Evolutionary conservation across 2,329 filamentous ascomycete species (phyloP).

Genomic region (Grosmannia serpens): DNA sequence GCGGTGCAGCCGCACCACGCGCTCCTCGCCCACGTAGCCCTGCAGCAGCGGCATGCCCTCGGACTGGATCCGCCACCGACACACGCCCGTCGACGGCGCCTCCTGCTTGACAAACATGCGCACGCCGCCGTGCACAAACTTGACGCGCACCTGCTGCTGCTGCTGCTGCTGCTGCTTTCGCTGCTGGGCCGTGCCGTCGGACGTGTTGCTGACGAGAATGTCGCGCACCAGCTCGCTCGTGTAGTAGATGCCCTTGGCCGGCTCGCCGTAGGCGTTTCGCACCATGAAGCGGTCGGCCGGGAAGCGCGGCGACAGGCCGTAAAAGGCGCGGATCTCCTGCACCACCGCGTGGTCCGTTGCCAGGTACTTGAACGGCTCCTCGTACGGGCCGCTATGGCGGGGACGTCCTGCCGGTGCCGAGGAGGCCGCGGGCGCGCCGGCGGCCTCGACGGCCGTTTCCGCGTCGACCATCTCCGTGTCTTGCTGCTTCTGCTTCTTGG

Average conservation of each 20-base stretch:
- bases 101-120: conserved; percentile 99
- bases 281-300: conserved; percentile 91
- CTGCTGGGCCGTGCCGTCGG: conserved; percentile 43
- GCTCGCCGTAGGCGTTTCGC: conserved; percentile 77
- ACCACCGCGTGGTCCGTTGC: conserved; percentile 64
- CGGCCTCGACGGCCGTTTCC: not conserved
- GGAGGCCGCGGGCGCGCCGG: not conserved
- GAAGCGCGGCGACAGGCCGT: conserved; percentile 73
- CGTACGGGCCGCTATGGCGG: conserved; percentile 37
- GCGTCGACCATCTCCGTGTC: not conserved
- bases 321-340: conserved; percentile 68
- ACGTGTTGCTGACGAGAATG: conserved; percentile 79
- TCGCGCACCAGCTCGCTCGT: conserved; percentile 74
- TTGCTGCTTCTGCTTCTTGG: not conserved
- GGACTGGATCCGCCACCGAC: conserved; percentile 89
- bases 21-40: conserved; percentile 71
- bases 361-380: conserved; percentile 94
- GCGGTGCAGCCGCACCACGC: conserved; percentile 63
- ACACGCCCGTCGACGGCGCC: conserved; percentile 73
- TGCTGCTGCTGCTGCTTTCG: conserved; percentile 1
- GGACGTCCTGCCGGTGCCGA: not conserved
- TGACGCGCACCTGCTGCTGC: conserved; percentile 38
- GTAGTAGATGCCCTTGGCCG: conserved; percentile 94
- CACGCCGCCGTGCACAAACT: conserved; percentile 92
- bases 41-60: conserved; percentile 88